Evolutionary conservation across 257 asterid genomes (phyloP), one percentile per base, ranked within the genome.

Genomic region (Jacaranda mimosifolia): DNA sequence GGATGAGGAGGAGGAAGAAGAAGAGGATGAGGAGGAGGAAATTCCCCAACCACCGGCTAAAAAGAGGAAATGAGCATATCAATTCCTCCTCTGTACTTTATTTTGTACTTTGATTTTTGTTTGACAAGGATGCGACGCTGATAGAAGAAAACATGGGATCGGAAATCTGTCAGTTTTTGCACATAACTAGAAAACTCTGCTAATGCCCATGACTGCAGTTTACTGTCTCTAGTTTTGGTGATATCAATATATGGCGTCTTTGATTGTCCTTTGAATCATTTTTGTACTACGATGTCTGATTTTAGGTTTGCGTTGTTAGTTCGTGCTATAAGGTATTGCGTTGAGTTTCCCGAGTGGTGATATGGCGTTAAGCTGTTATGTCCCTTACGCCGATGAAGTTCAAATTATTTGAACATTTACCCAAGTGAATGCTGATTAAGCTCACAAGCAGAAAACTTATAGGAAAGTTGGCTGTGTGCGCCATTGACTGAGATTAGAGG

Each of bases 31-130:
- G 12, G 81, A 52, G 2, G 58, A 78, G 70, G 83, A 82, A 75
- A 66, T 42, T 38, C 81, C 72, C 40, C 79, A 82, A 13, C 86
- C 86, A 63, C 83, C 86, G 1, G 63, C 81, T 49, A 83, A 83
- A 75, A 75, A 64, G 76, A 83, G 83, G 66, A 83, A 80, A 72
- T 83, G 79, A 80, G 71, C 17, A 35, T 35, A n/a, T 39, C 9
- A 10, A 46, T 36, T 69, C 69, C 35, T 53, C 14, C 7, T 9
- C 3, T 77, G 60, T 11, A 21, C 3, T n/a, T 17, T 55, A 9
- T 62, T 70, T 55, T 65, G 40, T 72, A 32, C 11, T 72, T 55
- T 62, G 40, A 13, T 63, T 72, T 59, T 79, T 79, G 70, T 63
- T 32, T 39, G 63, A 64, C 63, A 56, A 72, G 55, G 63, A 59